Base-by-base conservation (phyloP, 2,329 filamentous ascomycete species). In the Elsinoe perseae region DNA sequence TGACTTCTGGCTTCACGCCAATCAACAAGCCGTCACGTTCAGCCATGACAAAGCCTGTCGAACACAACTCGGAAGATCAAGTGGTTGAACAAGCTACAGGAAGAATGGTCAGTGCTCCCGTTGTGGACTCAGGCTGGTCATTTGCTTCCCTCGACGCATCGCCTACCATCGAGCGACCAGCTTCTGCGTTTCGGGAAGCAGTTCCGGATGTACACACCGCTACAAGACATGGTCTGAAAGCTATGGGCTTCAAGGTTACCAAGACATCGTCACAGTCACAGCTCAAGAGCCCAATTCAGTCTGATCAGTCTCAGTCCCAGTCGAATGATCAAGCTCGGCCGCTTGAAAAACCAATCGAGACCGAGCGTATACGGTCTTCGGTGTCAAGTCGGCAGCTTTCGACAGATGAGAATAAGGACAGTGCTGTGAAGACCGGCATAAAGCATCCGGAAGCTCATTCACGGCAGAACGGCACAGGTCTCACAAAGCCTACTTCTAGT, bases 171-270 rank as follows among this genome's bases (percentile, higher is more conserved):
- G 8, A 25, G 12, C 40, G 2, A 34, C 7, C 34, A 2, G 34
- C 9, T 1, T 12, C 16, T 1, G 8, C 6, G 8, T 18, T 5
- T 7, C 18, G 52, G 7, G 14, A 18, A 14, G 16, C 9, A 16
- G 32, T 34, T 12, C 32, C 36, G 2, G 14, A 10, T 6, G 16
- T 34, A 2, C 53, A 36, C n/a, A n/a, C n/a, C n/a, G 23, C 21
- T 27, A 23, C 23, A 20, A 4, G 16, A 38, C 8, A 40, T 21
- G 53, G 53, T 9, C 28, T 56, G 8, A 56, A 56, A 30, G 21
- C 23, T 2, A 46, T 56, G 53, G 53, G 53, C 1, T 56, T 56
- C 53, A 56, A 56, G 34, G 40, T 56, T 12, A 56, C 38, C 28
- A 56, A 56, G 20, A 8, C 53, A 1, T 52, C 48, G 14, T 52